These are phyloP conservation scores for Strobilomyces confusus DNA, from an alignment of 768 basidiomycete genomes.

Conservation along the genomic window DNA sequence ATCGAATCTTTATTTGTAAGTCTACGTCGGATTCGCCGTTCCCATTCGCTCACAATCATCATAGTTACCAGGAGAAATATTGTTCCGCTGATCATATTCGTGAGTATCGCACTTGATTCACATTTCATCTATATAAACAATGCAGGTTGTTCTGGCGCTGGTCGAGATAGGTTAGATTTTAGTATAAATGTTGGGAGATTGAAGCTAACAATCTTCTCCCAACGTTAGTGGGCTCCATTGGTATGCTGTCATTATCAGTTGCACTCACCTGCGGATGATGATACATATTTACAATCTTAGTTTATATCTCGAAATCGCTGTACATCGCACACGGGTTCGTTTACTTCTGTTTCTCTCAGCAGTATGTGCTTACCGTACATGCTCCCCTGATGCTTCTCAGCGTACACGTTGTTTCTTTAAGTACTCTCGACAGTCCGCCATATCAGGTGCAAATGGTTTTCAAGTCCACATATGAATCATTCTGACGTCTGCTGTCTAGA, in stretches of 20 bases:
- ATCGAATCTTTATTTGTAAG: constrained; percentile 9
- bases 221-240: background rate
- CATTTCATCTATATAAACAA: too few species aligned
- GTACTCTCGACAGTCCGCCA: fast-evolving
- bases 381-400: background rate
- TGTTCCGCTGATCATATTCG: background rate
- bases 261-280: background rate
- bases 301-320: background rate
- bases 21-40: background rate
- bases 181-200: too few species aligned
- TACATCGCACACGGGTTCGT: constrained; percentile 3
- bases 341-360: background rate
- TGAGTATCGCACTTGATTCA: too few species aligned
- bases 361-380: background rate
- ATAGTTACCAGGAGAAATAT: constrained; percentile 10
- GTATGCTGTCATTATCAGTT: background rate
- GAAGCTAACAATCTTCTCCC: background rate
- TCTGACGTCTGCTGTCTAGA: background rate
- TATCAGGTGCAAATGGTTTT: background rate
- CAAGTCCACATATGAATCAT: background rate
- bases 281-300: background rate
- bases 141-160: background rate
- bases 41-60: background rate
- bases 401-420: background rate
- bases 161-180: constrained; percentile 3